Evolutionary conservation across 2,329 filamentous ascomycete genomes (phyloP).

Genomic region (Apiospora rasikravindrae): DNA sequence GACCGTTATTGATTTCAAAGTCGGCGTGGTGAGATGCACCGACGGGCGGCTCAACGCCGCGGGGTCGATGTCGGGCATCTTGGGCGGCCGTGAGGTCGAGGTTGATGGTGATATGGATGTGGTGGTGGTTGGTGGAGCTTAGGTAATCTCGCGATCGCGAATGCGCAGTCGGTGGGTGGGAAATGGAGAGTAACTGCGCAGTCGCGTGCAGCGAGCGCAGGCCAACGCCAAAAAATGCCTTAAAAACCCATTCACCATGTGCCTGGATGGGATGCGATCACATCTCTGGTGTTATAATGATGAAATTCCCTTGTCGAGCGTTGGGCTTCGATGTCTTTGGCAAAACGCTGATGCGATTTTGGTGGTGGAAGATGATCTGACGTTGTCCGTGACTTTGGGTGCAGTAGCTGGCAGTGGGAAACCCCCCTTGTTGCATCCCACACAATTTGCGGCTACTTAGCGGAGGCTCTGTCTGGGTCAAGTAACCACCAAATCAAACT

Average conservation of each 20-base stretch:
- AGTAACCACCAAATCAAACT: not conserved
- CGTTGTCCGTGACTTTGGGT: constrained; percentile 12
- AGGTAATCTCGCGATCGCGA: constrained; percentile 26
- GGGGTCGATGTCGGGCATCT: constrained; percentile 74
- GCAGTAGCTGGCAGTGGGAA: constrained; percentile 8
- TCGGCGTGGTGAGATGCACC: constrained; percentile 62
- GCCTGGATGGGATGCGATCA: constrained; percentile 48
- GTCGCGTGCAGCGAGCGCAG: constrained; percentile 56
- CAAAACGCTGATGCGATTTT: constrained; percentile 32
- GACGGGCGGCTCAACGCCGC: constrained; percentile 69
- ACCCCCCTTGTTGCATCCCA: constrained; percentile 7
- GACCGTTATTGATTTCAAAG: constrained; percentile 63
- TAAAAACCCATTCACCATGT: constrained; percentile 51
- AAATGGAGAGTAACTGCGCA: constrained; percentile 9
- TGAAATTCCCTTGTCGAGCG: constrained; percentile 50
- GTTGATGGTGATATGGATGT: constrained; percentile 14
- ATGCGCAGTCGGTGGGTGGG: constrained; percentile 16
- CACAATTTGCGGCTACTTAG: not conserved
- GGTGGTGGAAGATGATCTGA: constrained; percentile 23
- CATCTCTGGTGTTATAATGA: constrained; percentile 46
- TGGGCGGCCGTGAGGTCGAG: constrained; percentile 25
- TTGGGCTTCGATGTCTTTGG: constrained; percentile 45
- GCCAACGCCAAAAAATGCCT: constrained; percentile 47
- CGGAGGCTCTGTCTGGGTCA: not conserved
- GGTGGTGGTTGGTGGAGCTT: constrained; percentile 18